A percentile compares a stretch with the other conserved stretches of the same genome.
Evolutionary conservation across 441 rosid genomes (phyloP).

Genomic region (Euphorbia corollata): DNA sequence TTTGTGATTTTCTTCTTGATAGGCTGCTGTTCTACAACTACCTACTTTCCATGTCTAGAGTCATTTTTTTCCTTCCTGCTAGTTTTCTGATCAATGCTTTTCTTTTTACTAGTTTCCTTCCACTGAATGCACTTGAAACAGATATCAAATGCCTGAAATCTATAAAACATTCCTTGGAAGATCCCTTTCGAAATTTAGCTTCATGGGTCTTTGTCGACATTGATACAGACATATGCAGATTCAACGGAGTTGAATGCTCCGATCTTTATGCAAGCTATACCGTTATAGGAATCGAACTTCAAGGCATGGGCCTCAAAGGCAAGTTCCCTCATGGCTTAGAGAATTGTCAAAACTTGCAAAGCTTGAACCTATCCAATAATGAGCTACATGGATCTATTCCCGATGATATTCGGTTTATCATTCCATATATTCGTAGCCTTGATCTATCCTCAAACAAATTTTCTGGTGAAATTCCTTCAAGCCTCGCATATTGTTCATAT

Average conservation of each 20-base stretch:
- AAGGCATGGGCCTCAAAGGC: too few relatives aligned
- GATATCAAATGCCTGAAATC: neutral
- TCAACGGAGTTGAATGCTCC: neutral
- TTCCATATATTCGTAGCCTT: neutral
- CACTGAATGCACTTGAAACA: neutral
- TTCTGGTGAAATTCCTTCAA: neutral
- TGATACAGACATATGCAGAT: neutral
- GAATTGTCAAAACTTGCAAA: too few relatives aligned
- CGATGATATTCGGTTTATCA: neutral
- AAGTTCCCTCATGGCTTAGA: too few relatives aligned
- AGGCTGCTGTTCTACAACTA: neutral
- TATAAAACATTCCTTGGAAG: slow-evolving; percentile 6
- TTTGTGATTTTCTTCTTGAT: neutral
- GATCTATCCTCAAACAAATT: neutral
- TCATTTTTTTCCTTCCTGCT: too few relatives aligned
- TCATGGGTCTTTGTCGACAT: neutral
- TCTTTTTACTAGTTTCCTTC: too few relatives aligned
- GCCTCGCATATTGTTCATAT: neutral
- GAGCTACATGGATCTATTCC: neutral
- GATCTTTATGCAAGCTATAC: neutral
- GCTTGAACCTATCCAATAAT: too few relatives aligned
- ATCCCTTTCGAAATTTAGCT: neutral
- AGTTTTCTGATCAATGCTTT: too few relatives aligned
- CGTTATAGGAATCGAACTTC: too few relatives aligned
- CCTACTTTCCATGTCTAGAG: too few relatives aligned